Evolutionary conservation across 306 rosid genomes (phyloP), one percentile per base, ranked within the genome.

Genomic region (Castanospermum australe): DNA sequence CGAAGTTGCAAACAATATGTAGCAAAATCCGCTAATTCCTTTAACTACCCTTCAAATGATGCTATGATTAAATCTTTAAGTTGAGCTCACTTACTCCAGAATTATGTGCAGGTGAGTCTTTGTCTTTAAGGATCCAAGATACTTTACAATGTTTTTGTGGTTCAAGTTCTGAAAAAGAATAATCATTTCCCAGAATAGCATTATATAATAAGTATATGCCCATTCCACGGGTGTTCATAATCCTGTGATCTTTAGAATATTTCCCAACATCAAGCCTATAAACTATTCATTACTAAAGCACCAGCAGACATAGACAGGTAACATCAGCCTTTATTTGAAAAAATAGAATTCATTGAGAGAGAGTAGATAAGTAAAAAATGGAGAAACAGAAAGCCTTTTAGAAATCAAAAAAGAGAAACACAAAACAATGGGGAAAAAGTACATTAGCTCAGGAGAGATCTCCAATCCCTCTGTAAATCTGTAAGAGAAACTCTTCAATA

Each of bases 71-170:
- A 73, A 80, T 71, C 30, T 61, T 42, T 39, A 76, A 14, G 64
- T 69, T 45, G 55, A 76, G 65, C 63, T 68, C 78, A n/a, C 98
- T 90, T 91, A 93, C 99, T 94, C 99, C 3, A 96, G 97, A 75
- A 96, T 78, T 77, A 96, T 96, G 87, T 93, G 97, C 79, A 96
- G 96, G 83, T 96, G 99, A 79, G 94, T 89, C 90, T 83, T 96
- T 61, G 99, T 96, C 95, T 96, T 96, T 47, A 86, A 85, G 63
- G 99, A 96, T 84, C 99, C 99, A 79, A 96, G 99, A 89, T 96
- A 96, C 82, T 93, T 96, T 80, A 96, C 99, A 89, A 96, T 96
- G 86, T 96, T 93, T 86, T 96, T 96, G 93, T 93, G 99, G 71
- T 96, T 96, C 89, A 96, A 81, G 79, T 93, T 96, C 99, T 96